Percentiles rank a stretch among this genome's conserved stretches.
Evolutionary conservation across 2,329 filamentous ascomycete genomes (phyloP).

Genomic region (Periconia sp.): DNA sequence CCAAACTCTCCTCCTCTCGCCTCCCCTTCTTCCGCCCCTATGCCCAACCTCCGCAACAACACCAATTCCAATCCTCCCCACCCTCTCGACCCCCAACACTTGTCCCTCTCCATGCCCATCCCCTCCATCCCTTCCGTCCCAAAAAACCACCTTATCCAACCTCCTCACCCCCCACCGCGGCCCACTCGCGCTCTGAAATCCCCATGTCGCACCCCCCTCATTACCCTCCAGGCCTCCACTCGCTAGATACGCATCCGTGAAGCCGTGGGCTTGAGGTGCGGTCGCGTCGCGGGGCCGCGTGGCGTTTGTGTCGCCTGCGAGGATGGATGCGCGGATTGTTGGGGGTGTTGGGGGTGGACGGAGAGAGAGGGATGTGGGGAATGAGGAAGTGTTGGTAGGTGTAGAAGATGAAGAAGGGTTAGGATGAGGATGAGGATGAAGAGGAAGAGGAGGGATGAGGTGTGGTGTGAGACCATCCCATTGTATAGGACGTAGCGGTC

Average conservation of each 20-base stretch:
- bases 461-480: conserved; percentile 47
- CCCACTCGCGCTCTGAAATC: conserved; percentile 50
- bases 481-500: conserved; percentile 48
- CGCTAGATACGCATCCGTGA: conserved; percentile 57
- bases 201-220: conserved; percentile 59
- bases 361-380: conserved; percentile 7
- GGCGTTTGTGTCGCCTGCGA: conserved; percentile 60
- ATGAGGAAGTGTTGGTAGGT: not conserved
- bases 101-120: too few species aligned
- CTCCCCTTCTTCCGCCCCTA: not conserved
- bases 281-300: conserved; percentile 54
- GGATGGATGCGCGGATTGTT: conserved; percentile 43
- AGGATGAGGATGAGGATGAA: too few species aligned
- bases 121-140: conserved; percentile 13
- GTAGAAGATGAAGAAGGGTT: too few species aligned
- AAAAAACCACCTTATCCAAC: conserved; percentile 58
- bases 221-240: conserved; percentile 52
- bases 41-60: conserved; percentile 44
- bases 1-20: conserved; percentile 31
- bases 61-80: conserved; percentile 52
- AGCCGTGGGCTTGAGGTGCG: conserved; percentile 50
- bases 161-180: conserved; percentile 50
- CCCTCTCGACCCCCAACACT: conserved; percentile 23
- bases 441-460: conserved; percentile 27
- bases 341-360: conserved; percentile 19